Evolutionary conservation across 1,284 basidiomycete genomes (phyloP).

Genomic region (Sanghuangporus baumii): DNA sequence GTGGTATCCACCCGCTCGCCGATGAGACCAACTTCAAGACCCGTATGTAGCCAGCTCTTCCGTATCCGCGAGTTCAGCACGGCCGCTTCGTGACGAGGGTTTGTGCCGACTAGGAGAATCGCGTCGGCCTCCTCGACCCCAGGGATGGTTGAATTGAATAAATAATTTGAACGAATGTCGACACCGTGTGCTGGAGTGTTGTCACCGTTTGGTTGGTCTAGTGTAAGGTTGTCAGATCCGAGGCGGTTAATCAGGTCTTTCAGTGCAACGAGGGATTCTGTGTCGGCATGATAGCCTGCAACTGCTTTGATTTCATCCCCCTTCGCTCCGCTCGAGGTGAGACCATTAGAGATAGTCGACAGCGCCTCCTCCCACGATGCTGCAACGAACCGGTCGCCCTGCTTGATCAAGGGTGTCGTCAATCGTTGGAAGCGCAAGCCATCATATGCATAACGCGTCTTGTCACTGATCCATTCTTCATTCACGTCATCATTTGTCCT

Average conservation of each 20-base stretch:
- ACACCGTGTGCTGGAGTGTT: slow-evolving; percentile 72
- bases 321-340: slow-evolving; percentile 75
- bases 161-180: slow-evolving; percentile 94
- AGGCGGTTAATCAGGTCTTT: slow-evolving; percentile 94
- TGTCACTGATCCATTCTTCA: slow-evolving; percentile 99
- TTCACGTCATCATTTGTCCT: slow-evolving; percentile 97
- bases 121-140: slow-evolving; percentile 90
- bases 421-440: slow-evolving; percentile 95
- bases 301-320: slow-evolving; percentile 97
- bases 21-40: slow-evolving; percentile 84
- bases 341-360: slow-evolving; percentile 72
- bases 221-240: slow-evolving; percentile 90
- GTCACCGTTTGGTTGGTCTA: slow-evolving; percentile 72
- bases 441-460: slow-evolving; percentile 96
- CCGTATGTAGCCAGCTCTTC: slow-evolving; percentile 87
- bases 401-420: slow-evolving; percentile 87
- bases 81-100: slow-evolving; percentile 96
- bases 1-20: slow-evolving; percentile 90
- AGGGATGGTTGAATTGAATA: slow-evolving; percentile 94
- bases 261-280: slow-evolving; percentile 88
- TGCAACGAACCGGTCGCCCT: slow-evolving; percentile 89
- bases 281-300: slow-evolving; percentile 90
- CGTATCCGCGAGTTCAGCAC: slow-evolving; percentile 97
- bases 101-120: slow-evolving; percentile 93
- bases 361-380: slow-evolving; percentile 94